Base-by-base conservation (phyloP, 2,329 filamentous ascomycete genomes). In the Metarhizium guizhouense region DNA sequence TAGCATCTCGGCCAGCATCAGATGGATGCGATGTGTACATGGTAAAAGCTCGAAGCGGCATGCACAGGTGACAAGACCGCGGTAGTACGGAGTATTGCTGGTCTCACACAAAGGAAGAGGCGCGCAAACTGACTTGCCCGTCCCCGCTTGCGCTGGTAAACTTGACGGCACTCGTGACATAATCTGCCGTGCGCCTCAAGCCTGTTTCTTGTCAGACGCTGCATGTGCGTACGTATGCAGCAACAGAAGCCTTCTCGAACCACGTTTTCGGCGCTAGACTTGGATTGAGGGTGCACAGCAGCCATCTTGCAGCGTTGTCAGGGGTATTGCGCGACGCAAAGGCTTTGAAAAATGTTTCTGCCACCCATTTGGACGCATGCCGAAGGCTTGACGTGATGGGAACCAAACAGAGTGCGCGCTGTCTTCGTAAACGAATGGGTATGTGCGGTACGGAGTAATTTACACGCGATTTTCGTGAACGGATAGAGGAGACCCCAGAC, bases 141-240 rank as follows among this genome's bases (percentile, higher is more conserved):
- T 6, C 4, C 6, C 16, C 6, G 16, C 8, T 10, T 20, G 18
- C 16, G 16, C 4, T 30, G 14, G 42, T 25, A 3, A 8, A 30
- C 25, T 30, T 16, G 20, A 30, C 10, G 11, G 20, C 16, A 7
- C 16, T 36, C 38, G 20, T 54, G 47, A 54, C 53, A 56, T 51
- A 51, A 56, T 54, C 55, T 48, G 48, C 47, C 55, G 55, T 51
- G 54, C 54, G 51, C 18, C 32, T 53, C 18, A 16, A 42, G 6
- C 25, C 50, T 50, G 6, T 52, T 51, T 25, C 25, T 25, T 25
- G 25, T 4, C 25, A 25, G 25, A 25, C 25, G 25, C 25, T 25
- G 25, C n/a, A n/a, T 29, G n/a, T 11, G 13, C 10, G 20, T 20
- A n/a, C 45, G 32, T 16, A 52, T 30, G 45, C 36, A 48, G 45